Evolutionary conservation across 176 grass and related monocot species (phyloP).

Genomic region (Carex myosuroides): DNA sequence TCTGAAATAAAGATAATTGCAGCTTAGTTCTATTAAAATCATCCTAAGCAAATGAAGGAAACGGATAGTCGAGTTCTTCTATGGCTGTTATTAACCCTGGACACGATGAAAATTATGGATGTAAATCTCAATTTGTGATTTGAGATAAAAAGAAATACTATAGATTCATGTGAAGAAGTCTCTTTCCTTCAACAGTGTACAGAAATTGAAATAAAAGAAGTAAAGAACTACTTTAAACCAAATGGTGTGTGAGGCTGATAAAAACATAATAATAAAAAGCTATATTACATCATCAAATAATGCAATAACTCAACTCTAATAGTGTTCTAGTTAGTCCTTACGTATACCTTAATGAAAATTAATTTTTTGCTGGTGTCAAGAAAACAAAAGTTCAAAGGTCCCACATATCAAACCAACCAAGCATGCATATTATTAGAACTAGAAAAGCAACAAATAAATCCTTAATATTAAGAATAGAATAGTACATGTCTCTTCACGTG

Average conservation of each 20-base stretch:
- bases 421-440: not conserved
- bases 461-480: conserved; percentile 9
- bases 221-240: not conserved
- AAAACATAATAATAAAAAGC: not conserved
- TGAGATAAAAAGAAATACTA: too few species aligned
- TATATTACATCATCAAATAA: not conserved
- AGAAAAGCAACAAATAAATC: not conserved
- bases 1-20: conserved; percentile 43
- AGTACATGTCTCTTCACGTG: conserved; percentile 93
- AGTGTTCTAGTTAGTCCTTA: not conserved
- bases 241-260: not conserved
- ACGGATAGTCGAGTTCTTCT: not conserved
- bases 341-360: not conserved
- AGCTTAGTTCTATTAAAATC: not conserved
- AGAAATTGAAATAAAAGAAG: not conserved
- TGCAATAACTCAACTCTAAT: not conserved
- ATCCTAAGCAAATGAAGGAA: not conserved
- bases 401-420: not conserved
- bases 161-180: not conserved
- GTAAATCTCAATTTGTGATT: not conserved
- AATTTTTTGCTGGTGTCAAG: not conserved
- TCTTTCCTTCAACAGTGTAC: not conserved
- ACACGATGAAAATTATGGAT: not conserved
- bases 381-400: not conserved
- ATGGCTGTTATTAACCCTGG: not conserved